Conservation (phyloP, 169 alveolate genomes). For the Plasmodium fragile region DNA sequence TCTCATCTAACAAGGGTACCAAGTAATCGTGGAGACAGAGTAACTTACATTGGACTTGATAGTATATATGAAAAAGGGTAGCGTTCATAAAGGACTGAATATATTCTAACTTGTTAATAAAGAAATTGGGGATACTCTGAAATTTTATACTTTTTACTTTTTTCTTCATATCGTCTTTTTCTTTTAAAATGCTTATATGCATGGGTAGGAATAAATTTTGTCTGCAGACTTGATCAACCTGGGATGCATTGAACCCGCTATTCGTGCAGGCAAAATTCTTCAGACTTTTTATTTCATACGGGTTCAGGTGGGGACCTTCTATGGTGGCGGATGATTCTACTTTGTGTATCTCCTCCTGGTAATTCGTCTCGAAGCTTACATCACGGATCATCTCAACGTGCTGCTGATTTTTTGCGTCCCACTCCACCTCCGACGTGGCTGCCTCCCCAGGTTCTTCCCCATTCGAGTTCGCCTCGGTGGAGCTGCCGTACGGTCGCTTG, state of each 20-base stretch:
- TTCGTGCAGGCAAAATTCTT: constrained; percentile 9
- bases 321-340: background rate
- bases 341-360: background rate
- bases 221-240: background rate
- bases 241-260: constrained; percentile 7
- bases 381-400: background rate
- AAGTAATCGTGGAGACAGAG: constrained; percentile 6
- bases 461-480: background rate
- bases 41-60: constrained; percentile 14
- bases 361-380: no score
- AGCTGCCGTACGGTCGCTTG: background rate
- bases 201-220: constrained; percentile 47
- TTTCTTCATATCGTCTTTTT: constrained; percentile 19
- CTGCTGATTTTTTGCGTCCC: background rate
- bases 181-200: constrained; percentile 6
- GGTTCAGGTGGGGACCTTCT: background rate
- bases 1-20: background rate
- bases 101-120: constrained; percentile 49
- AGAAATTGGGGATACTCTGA: constrained; percentile 34
- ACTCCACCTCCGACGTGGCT: background rate
- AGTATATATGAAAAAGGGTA: constrained; percentile 38
- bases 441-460: background rate
- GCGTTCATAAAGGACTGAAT: constrained; percentile 47
- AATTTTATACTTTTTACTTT: constrained; percentile 6
- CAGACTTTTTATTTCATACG: constrained; percentile 42